Base-by-base conservation (phyloP, 768 basidiomycete genomes). In the Boletus barrowsii region DNA sequence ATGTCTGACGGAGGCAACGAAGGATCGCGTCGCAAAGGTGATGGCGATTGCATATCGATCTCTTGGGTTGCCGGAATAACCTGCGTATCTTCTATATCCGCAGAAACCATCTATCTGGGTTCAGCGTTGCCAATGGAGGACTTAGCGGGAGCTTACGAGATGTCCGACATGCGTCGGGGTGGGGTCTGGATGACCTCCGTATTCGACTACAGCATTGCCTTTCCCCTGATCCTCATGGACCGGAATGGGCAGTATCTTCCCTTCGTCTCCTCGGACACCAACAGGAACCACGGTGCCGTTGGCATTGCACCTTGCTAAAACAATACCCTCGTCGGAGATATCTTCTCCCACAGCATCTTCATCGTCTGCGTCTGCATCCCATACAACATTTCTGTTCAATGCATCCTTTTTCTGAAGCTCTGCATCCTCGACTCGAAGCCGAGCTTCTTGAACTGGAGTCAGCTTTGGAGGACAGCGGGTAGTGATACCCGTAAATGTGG, bases 401-500 rank as follows among this genome's bases (percentile, higher is more conserved):
- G 89, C 88, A 54, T 91, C 90, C 57, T 76, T 72, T 49, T 70
- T 71, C 64, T 90, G 88, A 30, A 77, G 73, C 54, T 86, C 81
- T 2, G 75, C 75, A 66, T 89, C 80, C 39, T 82, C 74, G 10
- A 69, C 73, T 33, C 83, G 77, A 30, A 78, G 55, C 4, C 71
- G 71, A 2, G 81, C 80, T 62, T 87, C 86, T 67, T 87, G 76
- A 7, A 79, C 66, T 15, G 86, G 83, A 1, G 83, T 83, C 2
- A 83, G 72, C 48, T 67, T 71, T 10, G 75, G 75, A 15, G 70
- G 69, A 51, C 61, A 60, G 33, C 57, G 56, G 3, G 58, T 53
- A 11, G 73, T 67, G 2, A 73, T 81, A 26, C 86, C 86, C 4
- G 75, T 65, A 61, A 84, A 85, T 1, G 76, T 66, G 5, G 80